A percentile compares a stretch with the other conserved stretches of the same genome.
These are phyloP conservation scores for Hymenoscyphus infarciens DNA, from an alignment of 2,329 filamentous ascomycete species.

Conservation along the genomic window DNA sequence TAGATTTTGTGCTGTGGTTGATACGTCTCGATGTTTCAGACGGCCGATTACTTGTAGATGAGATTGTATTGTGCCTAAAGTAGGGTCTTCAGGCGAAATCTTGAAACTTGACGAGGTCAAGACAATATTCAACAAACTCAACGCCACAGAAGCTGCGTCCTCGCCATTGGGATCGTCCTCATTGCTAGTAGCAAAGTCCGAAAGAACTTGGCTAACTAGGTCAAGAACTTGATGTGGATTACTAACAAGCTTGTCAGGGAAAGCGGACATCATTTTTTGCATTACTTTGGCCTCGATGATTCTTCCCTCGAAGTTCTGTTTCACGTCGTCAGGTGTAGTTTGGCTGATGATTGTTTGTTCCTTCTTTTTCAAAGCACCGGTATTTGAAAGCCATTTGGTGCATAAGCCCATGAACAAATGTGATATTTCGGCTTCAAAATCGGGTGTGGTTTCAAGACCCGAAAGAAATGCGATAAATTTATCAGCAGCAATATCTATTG, in stretches of 20 bases:
- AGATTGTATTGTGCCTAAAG: conserved; percentile 45
- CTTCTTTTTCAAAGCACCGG: conserved; percentile 24
- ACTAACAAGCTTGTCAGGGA: conserved; percentile 60
- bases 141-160: conserved; percentile 49
- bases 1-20: conserved; percentile 54
- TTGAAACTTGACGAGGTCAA: conserved; percentile 56
- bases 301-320: conserved; percentile 43
- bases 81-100: conserved; percentile 40
- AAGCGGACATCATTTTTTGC: conserved; percentile 60
- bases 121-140: conserved; percentile 60
- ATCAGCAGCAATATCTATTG: conserved; percentile 43
- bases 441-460: conserved; percentile 43
- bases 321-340: conserved; percentile 34
- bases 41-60: conserved; percentile 44
- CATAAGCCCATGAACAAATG: conserved; percentile 59
- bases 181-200: conserved; percentile 16
- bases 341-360: conserved; percentile 26
- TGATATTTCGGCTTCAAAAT: conserved; percentile 45
- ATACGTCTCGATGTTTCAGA: conserved; percentile 41
- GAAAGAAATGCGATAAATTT: conserved; percentile 42
- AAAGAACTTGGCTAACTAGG: conserved; percentile 58
- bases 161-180: conserved; percentile 43
- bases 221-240: conserved; percentile 63
- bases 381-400: conserved; percentile 49
- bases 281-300: conserved; percentile 60